Base-by-base conservation (phyloP, 2,329 filamentous ascomycete species). In the Penicillium fuscoglaucum region DNA sequence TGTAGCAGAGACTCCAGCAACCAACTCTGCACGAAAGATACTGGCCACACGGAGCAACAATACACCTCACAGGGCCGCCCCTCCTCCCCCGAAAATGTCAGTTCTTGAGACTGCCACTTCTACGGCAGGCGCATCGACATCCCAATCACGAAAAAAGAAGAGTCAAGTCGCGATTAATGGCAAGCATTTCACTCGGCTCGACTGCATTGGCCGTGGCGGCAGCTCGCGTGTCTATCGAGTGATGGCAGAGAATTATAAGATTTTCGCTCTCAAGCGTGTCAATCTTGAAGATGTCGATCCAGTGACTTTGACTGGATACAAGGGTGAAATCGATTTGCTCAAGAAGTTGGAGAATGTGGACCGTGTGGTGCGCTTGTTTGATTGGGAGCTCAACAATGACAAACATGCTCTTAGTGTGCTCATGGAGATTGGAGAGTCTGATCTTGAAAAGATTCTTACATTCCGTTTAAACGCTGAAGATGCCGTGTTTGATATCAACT, bases 351-450 rank as follows among this genome's bases (percentile, higher is more conserved):
- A 87, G 44, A 89, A 90, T 39, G 90, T 96, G 1, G 92, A 97
- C 60, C 86, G 95, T 33, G 95, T 99, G 19, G 92, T 99, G 58
- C 87, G 90, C 58, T 79, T 99, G 9, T 92, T 90, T 70, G 95
- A 98, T 74, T 96, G 88, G 78, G 93, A 99, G 75, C 83, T 98
- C 71, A 98, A 98, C 72, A 87, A 91, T 52, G 90, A 95, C 68
- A 96, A 96, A 76, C 88, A 96, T 66, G 86, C 89, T 63, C 85
- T 99, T 57, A 93, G 88, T 70, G 85, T 99, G 73, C 86, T 99
- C 59, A 96, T 99, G 93, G 95, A 99, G 78, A 90, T 96, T 72
- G 95, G 95, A 64, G 95, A 99, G 77, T 86, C 93, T 24, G 95
- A 99, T 74, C 84, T 99, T 69, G 90, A 96, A 71, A 91, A 89